These are phyloP conservation scores for Rhodotorula sp. DNA, from an alignment of 1,284 basidiomycete species.

Conservation along the genomic window DNA sequence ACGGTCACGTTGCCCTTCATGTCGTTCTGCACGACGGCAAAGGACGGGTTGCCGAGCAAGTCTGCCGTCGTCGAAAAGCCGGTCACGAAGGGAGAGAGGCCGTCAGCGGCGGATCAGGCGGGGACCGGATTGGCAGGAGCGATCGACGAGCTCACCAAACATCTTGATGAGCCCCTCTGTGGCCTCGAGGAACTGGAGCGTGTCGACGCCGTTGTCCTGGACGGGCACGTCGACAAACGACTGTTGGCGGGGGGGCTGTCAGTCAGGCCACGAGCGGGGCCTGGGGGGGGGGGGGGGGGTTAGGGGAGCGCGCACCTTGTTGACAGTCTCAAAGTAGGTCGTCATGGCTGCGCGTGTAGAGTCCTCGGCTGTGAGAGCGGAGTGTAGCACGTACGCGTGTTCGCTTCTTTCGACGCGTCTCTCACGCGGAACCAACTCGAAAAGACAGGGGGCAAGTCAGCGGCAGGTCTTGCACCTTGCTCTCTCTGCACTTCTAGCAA, in stretches of 20 bases:
- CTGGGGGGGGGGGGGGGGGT: background rate
- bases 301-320: constrained; percentile 58
- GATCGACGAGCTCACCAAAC: constrained; percentile 66
- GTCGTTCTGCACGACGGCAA: constrained; percentile 81
- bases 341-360: constrained; percentile 58
- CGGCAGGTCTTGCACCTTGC: no score
- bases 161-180: constrained; percentile 84
- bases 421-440: background rate
- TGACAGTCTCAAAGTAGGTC: constrained; percentile 81
- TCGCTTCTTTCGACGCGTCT: background rate
- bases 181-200: constrained; percentile 82
- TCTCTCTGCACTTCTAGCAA: no score
- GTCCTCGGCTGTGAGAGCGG: background rate
- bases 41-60: constrained; percentile 83
- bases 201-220: constrained; percentile 84
- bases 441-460: no score
- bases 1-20: constrained; percentile 90
- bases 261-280: background rate
- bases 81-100: background rate
- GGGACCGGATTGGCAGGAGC: no score
- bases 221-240: constrained; percentile 87
- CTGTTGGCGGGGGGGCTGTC: constrained; percentile 52
- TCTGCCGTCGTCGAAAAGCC: constrained; percentile 55
- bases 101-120: background rate
- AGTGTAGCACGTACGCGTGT: background rate